Conservation (phyloP, 805 yeast species). For the Candida ipomoeae region DNA sequence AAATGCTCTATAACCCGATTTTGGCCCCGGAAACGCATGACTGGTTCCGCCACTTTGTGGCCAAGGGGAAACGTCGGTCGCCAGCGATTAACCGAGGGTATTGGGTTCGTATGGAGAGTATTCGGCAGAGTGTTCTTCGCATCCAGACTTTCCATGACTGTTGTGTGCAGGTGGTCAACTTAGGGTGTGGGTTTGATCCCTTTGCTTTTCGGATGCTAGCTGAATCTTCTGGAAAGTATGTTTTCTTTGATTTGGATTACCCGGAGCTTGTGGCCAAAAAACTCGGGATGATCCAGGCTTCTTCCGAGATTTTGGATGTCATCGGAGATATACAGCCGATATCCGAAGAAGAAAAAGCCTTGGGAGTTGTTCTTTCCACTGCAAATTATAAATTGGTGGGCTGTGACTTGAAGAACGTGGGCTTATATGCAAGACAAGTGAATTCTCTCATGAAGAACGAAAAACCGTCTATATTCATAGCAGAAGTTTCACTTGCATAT, state of each 20-base stretch:
- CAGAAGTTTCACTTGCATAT: conserved; percentile 80
- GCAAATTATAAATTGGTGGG: conserved; percentile 51
- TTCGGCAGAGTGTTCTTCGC: conserved; percentile 47
- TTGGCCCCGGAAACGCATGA: conserved; percentile 32
- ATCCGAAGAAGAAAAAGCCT: conserved; percentile 12
- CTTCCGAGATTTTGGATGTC: conserved; percentile 44
- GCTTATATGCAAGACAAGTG: conserved; percentile 33
- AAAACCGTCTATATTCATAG: conserved; percentile 57
- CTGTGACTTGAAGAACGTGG: conserved; percentile 57
- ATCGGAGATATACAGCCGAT: conserved; percentile 31
- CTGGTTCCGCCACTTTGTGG: conserved; percentile 67
- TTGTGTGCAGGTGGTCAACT: conserved; percentile 49
- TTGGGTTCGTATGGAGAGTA: conserved; percentile 75
- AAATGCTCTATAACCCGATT: conserved; percentile 46
- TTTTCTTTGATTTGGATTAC: conserved; percentile 71
- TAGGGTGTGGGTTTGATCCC: conserved; percentile 73
- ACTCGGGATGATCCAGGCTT: conserved; percentile 44
- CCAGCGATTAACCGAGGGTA: conserved; percentile 82
- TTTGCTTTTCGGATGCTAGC: conserved; percentile 38
- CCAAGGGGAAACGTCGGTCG: conserved; percentile 61
- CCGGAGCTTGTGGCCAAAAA: conserved; percentile 63
- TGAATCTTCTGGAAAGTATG: conserved; percentile 24
- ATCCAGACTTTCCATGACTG: conserved; percentile 33
- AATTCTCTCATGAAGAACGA: conserved; percentile 23
- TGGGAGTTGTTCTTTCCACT: conserved; percentile 15